These are phyloP conservation scores for Exophiala sp. DNA, from an alignment of 2,329 filamentous ascomycete genomes.

Conservation along the genomic window DNA sequence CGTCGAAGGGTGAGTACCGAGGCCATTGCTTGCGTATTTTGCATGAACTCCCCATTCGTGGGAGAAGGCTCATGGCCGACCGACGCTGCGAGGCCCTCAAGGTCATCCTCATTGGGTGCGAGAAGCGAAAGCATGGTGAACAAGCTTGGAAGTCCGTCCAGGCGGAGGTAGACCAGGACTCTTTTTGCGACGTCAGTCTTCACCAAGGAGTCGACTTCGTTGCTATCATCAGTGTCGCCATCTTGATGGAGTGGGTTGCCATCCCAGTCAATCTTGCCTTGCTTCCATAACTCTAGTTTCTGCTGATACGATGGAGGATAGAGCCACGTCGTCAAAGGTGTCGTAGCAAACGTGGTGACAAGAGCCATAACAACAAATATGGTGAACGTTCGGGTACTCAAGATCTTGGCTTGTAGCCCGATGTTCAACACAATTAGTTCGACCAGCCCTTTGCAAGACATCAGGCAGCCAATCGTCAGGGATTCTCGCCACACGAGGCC, in stretches of 20 bases:
- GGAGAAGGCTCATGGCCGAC: constrained; percentile 10
- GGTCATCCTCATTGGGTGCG: constrained; percentile 18
- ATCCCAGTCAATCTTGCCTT: constrained; percentile 88
- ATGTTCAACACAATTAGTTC: constrained; percentile 87
- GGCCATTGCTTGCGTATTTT: constrained; percentile 11
- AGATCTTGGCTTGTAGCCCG: constrained; percentile 72
- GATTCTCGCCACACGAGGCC: constrained; percentile 87
- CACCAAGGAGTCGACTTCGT: constrained; percentile 14
- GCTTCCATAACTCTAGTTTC: constrained; percentile 67
- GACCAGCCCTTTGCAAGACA: constrained; percentile 95
- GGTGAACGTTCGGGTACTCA: constrained; percentile 76
- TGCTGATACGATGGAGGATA: constrained; percentile 74
- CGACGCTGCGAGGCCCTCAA: not conserved
- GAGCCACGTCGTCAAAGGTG: constrained; percentile 64
- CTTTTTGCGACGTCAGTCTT: constrained; percentile 44
- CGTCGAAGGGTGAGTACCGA: constrained; percentile 33
- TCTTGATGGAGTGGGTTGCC: constrained; percentile 48
- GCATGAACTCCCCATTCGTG: constrained; percentile 12
- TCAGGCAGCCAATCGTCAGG: constrained; percentile 77
- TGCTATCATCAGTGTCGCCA: constrained; percentile 35
- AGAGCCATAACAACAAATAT: constrained; percentile 94
- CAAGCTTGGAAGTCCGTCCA: constrained; percentile 76
- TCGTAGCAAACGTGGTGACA: constrained; percentile 76
- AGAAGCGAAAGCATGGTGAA: constrained; percentile 78
- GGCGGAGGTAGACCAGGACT: constrained; percentile 71